Evolutionary conservation across 768 basidiomycete species (phyloP).

Genomic region (Harrya chromipes): DNA sequence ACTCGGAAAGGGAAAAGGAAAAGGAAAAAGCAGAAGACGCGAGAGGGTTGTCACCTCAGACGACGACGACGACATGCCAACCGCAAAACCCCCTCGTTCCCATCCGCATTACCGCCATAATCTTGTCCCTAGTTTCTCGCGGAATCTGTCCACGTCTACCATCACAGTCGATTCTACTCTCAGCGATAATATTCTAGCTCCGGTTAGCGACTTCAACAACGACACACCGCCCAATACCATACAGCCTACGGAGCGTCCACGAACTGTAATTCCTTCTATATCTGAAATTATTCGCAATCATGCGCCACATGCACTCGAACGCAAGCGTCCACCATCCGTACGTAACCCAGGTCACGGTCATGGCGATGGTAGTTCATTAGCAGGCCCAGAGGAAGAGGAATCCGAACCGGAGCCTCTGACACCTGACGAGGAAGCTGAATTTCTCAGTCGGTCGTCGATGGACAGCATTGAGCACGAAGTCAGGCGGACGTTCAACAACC

Average conservation of each 20-base stretch:
- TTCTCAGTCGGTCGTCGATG: slow-evolving; percentile 77
- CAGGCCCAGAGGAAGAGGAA: slow-evolving; percentile 52
- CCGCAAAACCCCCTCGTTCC: slow-evolving; percentile 16
- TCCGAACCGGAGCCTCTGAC: slow-evolving; percentile 46
- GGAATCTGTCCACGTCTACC: slow-evolving; percentile 28
- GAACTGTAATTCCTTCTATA: slow-evolving; percentile 71
- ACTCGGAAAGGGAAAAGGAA: slow-evolving; percentile 50
- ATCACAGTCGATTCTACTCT: slow-evolving; percentile 26
- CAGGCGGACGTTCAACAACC: slow-evolving; percentile 61
- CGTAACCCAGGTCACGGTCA: slow-evolving; percentile 49
- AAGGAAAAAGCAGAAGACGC: slow-evolving; percentile 32
- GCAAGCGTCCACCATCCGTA: slow-evolving; percentile 44
- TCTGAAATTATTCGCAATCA: slow-evolving; percentile 84
- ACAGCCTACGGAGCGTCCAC: slow-evolving; percentile 32
- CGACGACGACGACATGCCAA: slow-evolving; percentile 39
- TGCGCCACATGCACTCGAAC: slow-evolving; percentile 54
- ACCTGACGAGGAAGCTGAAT: slow-evolving; percentile 57
- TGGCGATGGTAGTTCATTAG: slow-evolving; percentile 43
- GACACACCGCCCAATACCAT: slow-evolving; percentile 9
- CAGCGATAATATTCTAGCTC: slow-evolving; percentile 16
- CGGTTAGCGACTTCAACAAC: slow-evolving; percentile 7
- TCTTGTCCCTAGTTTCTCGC: slow-evolving; percentile 20
- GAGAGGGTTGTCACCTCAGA: slow-evolving; percentile 42
- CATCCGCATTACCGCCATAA: slow-evolving; percentile 21
- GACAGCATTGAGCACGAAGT: slow-evolving; percentile 88